Evolutionary conservation across 169 alveolate genomes (phyloP), one percentile per base, ranked within the genome.

Genomic region (Cryptosporidium bovis): DNA sequence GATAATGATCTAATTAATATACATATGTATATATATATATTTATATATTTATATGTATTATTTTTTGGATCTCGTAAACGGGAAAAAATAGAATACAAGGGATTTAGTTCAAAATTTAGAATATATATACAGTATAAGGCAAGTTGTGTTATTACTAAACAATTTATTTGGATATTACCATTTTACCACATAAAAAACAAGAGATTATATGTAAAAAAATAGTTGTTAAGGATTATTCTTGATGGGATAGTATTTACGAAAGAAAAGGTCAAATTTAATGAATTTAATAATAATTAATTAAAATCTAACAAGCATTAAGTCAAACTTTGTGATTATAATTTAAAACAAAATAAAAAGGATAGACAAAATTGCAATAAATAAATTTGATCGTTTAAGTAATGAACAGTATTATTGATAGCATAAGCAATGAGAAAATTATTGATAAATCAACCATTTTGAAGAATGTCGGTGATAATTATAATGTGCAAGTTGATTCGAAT

Each of bases 21-120:
- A 40, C 1, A 20, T 55, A 1, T 55, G 1, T 55, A 6, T 20
- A 7, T 10, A 20, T 20, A 55, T 20, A 55, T 55, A 55, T 55
- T 3, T 69, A 69, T 51, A 53, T 69, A 69, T 69, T 55, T 69
- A 69, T 48, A 64, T 12, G 36, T 16, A n/a, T 51, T 24, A 69
- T 67, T 67, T 24, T 44, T 53, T 69, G 68, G 83, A 69, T 69
- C 83, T 69, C 83, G 83, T 34, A 33, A 69, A 69, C 83, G 83
- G 83, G 83, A 53, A 6, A 56, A 69, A 51, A 53, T 24, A 69
- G 7, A 51, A 24, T 44, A 67, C n/a, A 40, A 40, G 48, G 10
- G 0, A 24, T 40, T 40, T 40, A 40, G 48, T 40, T 40, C 10
- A 3, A 40, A 8, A 40, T 40, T 40, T 40, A 40, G 48, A 40